phyloP scores from a whole-genome alignment of 805 yeast genomes.

The Lipomyces sp. region DNA sequence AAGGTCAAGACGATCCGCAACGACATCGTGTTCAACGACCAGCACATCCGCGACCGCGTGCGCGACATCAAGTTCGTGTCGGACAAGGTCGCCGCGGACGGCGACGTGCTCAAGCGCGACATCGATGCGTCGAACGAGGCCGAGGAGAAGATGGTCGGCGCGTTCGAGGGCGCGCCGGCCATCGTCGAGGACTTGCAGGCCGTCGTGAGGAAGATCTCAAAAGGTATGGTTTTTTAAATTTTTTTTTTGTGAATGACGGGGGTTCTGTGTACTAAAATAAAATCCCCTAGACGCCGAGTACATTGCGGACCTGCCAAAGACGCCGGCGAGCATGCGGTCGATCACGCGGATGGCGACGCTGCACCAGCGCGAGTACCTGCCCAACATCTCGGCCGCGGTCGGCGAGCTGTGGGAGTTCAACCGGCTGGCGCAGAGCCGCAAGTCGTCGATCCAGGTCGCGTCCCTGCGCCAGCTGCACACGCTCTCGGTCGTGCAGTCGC shows the following conservation, averaged over 20 bases:
- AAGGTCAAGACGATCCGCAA: slow-evolving; percentile 6
- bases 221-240: slow-evolving; percentile 6
- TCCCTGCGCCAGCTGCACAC: slow-evolving; percentile 23
- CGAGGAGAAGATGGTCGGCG: slow-evolving; percentile 5
- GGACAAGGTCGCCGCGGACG: slow-evolving; percentile 24
- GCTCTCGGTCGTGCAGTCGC: slow-evolving; percentile 32
- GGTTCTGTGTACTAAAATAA: background rate
- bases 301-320: slow-evolving; percentile 26
- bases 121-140: slow-evolving; percentile 2
- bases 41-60: slow-evolving; percentile 24
- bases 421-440: slow-evolving; percentile 26
- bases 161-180: slow-evolving; percentile 18
- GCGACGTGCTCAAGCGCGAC: slow-evolving; percentile 16
- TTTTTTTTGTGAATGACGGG: background rate
- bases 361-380: slow-evolving; percentile 36
- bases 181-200: slow-evolving; percentile 32
- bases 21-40: slow-evolving; percentile 21
- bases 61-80: slow-evolving; percentile 29
- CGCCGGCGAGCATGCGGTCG: slow-evolving; percentile 26
- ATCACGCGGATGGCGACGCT: slow-evolving; percentile 28
- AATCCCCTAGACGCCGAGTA: slow-evolving; percentile 30
- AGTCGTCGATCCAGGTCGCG: slow-evolving; percentile 17
- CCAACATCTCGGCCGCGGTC: slow-evolving; percentile 29
- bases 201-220: slow-evolving; percentile 29
- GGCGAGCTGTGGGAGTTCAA: slow-evolving; percentile 28